A percentile compares a stretch with the other conserved stretches of the same genome.
These are phyloP conservation scores for Aspergillus sp. DNA, from an alignment of 2,329 filamentous ascomycete genomes.

Conservation along the genomic window DNA sequence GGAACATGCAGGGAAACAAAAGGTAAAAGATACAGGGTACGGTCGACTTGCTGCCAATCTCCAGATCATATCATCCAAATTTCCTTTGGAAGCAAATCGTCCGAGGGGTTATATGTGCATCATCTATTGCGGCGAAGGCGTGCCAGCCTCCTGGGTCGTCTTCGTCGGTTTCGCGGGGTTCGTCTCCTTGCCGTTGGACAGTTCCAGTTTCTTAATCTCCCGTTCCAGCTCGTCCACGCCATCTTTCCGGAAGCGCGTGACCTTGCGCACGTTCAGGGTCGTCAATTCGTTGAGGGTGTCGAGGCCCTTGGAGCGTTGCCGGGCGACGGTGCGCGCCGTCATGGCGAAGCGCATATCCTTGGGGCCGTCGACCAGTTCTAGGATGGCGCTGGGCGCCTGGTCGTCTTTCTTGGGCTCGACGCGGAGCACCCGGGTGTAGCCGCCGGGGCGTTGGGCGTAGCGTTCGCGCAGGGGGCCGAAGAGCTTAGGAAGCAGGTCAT, in stretches of 20 bases:
- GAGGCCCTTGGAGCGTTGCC: conserved; percentile 51
- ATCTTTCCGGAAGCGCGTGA: conserved; percentile 68
- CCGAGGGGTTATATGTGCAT: background rate
- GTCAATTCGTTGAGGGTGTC: conserved; percentile 68
- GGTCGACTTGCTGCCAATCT: background rate
- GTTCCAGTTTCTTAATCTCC: conserved; percentile 59
- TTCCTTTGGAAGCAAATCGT: background rate
- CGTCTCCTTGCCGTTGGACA: conserved; percentile 33
- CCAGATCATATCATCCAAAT: too few relatives aligned
- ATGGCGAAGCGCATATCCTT: conserved; percentile 92
- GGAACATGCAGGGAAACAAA: conserved; percentile 3
- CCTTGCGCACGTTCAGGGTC: conserved; percentile 74
- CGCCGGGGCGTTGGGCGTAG: conserved; percentile 76
- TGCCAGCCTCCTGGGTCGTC: background rate
- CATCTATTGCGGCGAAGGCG: conserved; percentile 15
- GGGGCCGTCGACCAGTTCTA: conserved; percentile 92
- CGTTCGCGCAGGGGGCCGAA: conserved; percentile 78
- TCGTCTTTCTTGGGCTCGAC: conserved; percentile 86
- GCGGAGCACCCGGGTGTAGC: conserved; percentile 91
- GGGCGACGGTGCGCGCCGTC: conserved; percentile 80
- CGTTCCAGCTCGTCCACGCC: conserved; percentile 67
- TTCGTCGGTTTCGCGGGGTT: conserved; percentile 13
- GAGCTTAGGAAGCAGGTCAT: conserved; percentile 69
- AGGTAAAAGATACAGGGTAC: conserved; percentile 9
- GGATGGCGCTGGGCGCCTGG: conserved; percentile 83